Conservation (phyloP, 2,329 filamentous ascomycete genomes). For the Rachicladosporium sp. region DNA sequence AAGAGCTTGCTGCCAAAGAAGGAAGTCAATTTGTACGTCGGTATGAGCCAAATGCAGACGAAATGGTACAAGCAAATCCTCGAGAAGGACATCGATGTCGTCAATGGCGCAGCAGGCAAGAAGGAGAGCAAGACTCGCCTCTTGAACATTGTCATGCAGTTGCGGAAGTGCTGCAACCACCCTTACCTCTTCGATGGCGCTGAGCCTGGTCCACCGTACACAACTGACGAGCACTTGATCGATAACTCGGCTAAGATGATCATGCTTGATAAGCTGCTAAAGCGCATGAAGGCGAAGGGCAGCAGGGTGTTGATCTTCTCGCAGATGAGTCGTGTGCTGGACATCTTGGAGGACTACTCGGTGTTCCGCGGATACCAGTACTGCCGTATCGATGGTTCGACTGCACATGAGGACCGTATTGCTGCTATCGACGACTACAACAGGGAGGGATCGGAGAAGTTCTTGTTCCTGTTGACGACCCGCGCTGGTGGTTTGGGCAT, state of each 20-base stretch:
- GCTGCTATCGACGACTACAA: conserved; percentile 98
- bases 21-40: conserved; percentile 91
- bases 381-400: conserved; percentile 92
- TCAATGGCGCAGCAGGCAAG: conserved; percentile 92
- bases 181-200: conserved; percentile 96
- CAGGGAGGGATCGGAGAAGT: conserved; percentile 88
- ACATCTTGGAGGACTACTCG: conserved; percentile 96
- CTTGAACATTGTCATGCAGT: conserved; percentile 98
- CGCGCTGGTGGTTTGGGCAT: conserved; percentile 92
- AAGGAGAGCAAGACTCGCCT: conserved; percentile 94
- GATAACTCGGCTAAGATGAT: conserved; percentile 96
- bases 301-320: conserved; percentile 98
- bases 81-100: conserved; percentile 96
- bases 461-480: conserved; percentile 89
- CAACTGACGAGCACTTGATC: conserved; percentile 90
- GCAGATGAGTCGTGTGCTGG: conserved; percentile 93
- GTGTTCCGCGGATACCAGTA: conserved; percentile 92
- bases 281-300: conserved; percentile 69
- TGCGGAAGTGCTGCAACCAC: conserved; percentile 97
- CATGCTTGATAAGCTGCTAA: conserved; percentile 83
- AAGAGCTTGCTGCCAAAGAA: conserved; percentile 97
- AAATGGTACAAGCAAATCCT: conserved; percentile 99
- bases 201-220: conserved; percentile 93
- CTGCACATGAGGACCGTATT: conserved; percentile 94
- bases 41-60: conserved; percentile 98